Conservation (phyloP, 495 filamentous ascomycete species). For the Penicillium mononematosum region DNA sequence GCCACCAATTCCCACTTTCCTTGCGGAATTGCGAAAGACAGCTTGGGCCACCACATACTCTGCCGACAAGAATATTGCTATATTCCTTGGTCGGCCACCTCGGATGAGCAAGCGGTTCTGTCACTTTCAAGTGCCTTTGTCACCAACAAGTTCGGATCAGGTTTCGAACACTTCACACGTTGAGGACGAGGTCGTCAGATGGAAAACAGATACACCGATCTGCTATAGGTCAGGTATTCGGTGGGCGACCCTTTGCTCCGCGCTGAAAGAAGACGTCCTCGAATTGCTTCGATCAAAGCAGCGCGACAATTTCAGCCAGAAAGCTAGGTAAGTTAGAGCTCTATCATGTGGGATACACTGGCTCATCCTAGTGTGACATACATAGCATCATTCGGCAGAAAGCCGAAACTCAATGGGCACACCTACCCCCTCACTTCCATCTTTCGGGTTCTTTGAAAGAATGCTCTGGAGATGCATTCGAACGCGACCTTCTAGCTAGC, state of each 20-base stretch:
- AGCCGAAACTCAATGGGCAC: constrained; percentile 28
- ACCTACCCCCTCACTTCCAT: constrained; percentile 28
- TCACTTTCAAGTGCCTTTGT: constrained; percentile 37
- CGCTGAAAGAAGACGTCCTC: constrained; percentile 41
- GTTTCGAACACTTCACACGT: constrained; percentile 18
- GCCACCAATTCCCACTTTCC: constrained; percentile 32
- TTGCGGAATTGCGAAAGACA: constrained; percentile 37
- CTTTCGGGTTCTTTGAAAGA: constrained; percentile 29
- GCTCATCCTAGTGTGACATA: background rate
- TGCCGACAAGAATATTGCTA: constrained; percentile 45
- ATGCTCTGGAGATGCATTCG: constrained; percentile 26
- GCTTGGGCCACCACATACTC: constrained; percentile 43
- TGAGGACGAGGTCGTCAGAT: background rate
- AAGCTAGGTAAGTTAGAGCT: constrained; percentile 21
- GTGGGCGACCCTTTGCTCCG: constrained; percentile 41
- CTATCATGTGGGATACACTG: background rate
- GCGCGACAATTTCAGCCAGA: constrained; percentile 17
- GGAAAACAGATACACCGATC: constrained; percentile 7
- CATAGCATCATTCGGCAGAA: constrained; percentile 23
- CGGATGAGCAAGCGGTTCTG: constrained; percentile 44
- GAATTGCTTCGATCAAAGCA: constrained; percentile 36
- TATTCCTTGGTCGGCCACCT: constrained; percentile 45
- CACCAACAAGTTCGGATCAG: constrained; percentile 3
- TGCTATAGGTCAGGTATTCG: constrained; percentile 35
- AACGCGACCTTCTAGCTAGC: constrained; percentile 36